Evolutionary conservation across 139 green algal genomes (phyloP).

Genomic region (Auxenochlorella pyrenoidosa): DNA sequence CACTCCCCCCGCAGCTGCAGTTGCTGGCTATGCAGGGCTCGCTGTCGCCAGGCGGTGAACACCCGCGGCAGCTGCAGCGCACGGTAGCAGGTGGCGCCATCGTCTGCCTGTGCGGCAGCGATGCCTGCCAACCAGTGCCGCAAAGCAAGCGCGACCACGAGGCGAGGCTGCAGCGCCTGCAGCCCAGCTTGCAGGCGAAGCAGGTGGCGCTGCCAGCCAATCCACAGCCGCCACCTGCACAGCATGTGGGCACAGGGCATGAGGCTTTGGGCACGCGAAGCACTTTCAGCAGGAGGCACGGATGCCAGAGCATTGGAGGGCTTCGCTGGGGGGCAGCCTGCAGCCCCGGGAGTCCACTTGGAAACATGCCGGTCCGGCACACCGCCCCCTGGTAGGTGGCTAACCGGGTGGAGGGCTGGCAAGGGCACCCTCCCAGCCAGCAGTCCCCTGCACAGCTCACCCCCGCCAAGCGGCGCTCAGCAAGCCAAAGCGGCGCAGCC

Average conservation of each 20-base stretch:
- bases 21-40: not conserved
- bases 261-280: too few relatives aligned
- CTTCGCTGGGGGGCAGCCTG: too few relatives aligned
- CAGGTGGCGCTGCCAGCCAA: not conserved
- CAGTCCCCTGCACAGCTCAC: not conserved
- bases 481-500: not conserved
- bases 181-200: not conserved
- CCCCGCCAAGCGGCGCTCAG: not conserved
- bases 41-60: not conserved
- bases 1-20: not conserved
- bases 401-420: not conserved
- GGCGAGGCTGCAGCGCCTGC: not conserved
- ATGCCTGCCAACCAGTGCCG: not conserved
- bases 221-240: conserved; percentile 7
- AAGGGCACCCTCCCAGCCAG: too few relatives aligned
- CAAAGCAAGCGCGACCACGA: not conserved
- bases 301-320: not conserved
- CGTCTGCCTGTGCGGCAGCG: not conserved
- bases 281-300: too few relatives aligned
- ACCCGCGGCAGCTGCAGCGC: conserved; percentile 28
- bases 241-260: not conserved
- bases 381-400: not conserved
- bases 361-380: not conserved
- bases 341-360: too few relatives aligned
- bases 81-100: conserved; percentile 5